A percentile compares a stretch with the other conserved stretches of the same genome.
These are phyloP conservation scores for Phtheirospermum japonicum DNA, from an alignment of 257 asterid species.

Conservation along the genomic window DNA sequence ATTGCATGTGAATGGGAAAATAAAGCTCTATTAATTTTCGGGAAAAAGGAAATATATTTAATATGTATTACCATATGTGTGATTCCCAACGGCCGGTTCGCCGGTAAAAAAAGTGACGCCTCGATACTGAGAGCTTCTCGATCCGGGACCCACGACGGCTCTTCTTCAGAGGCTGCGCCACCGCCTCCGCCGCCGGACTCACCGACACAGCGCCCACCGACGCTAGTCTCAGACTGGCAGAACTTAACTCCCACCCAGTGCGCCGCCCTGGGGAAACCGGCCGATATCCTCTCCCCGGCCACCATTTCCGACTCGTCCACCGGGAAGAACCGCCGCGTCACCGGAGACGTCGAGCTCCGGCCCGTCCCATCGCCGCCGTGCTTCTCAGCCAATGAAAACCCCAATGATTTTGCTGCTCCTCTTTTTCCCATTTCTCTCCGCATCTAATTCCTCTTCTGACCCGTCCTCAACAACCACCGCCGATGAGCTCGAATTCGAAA, in stretches of 20 bases:
- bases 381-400: constrained; percentile 43
- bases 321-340: constrained; percentile 87
- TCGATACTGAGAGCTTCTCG: constrained; percentile 71
- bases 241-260: no score
- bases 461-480: no score
- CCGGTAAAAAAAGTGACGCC: constrained; percentile 80
- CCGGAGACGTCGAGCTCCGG: constrained; percentile 44
- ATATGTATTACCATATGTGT: constrained; percentile 52
- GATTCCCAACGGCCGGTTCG: constrained; percentile 85
- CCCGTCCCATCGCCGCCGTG: constrained; percentile 30
- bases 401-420: constrained; percentile 53
- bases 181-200: no score
- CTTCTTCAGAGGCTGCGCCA: constrained; percentile 56
- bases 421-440: constrained; percentile 25
- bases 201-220: no score
- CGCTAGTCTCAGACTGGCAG: no score
- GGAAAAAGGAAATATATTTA: not conserved
- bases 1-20: not conserved
- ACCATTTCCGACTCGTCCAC: constrained; percentile 46
- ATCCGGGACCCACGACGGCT: constrained; percentile 77
- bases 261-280: no score
- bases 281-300: no score
- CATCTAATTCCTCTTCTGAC: no score
- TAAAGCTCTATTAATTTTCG: not conserved
- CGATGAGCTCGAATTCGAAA: constrained; percentile 79